Evolutionary conservation across 2,329 filamentous ascomycete species (phyloP), one percentile per base, ranked within the genome.

Genomic region (Trichophyton rubrum): DNA sequence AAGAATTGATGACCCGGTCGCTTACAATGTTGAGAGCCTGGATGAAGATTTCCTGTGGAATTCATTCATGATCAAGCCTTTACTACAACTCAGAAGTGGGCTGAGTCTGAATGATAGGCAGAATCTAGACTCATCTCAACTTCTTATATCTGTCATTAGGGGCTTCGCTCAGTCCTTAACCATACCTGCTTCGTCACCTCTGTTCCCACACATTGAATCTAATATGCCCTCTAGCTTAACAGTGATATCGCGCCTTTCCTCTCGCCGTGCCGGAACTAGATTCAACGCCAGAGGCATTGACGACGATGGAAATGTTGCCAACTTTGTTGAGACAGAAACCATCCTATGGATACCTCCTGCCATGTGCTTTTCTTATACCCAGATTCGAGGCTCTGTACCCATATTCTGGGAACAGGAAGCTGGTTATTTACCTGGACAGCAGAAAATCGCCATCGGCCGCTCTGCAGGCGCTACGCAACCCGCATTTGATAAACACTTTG

Each of bases 261-360:
- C 91, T 69, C 82, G 85, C 66, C 84, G 92, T 75, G 93, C 93
- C 17, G 93, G 93, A 22, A 99, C 93, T 15, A 83, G 93, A 45
- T 99, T 97, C 79, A 97, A 97, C 72, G 87, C 92, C n/a, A 83
- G 93, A 66, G 93, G 93, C 43, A 96, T 99, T 65, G 93, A 99
- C 69, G 93, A 99, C 71, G 90, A 97, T 69, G 93, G 93, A 13
- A 90, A 97, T 68, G 93, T 97, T 30, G 91, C 93, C 63, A 99
- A 99, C 73, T 99, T 96, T 73, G 93, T 97, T n/a, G 93, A 99
- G 74, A 93, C 90, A 0, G 93, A 99, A 74, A 95, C 90, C 0
- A 85, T 92, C 45, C 91, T 95, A 69, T 96, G 89, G 87, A 87
- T 86, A 66, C 88, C 88, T 0, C 83, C 84, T 0, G 79, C 79